Conservation (phyloP, 1,284 basidiomycete species). For the Marasmius sp. region DNA sequence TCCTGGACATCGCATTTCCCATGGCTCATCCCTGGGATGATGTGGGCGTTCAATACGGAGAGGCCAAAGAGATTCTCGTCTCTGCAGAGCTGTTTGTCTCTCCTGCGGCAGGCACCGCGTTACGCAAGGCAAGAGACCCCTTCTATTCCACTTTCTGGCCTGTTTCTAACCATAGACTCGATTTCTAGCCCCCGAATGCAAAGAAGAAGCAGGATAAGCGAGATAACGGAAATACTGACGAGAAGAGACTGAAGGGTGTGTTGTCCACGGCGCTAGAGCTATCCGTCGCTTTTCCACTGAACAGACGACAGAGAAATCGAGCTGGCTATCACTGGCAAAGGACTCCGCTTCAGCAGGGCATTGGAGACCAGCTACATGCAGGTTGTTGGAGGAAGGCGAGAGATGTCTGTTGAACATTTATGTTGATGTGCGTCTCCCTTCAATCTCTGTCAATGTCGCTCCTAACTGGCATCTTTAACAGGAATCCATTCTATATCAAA, state of each 20-base stretch:
- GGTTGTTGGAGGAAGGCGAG: constrained; percentile 63
- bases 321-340: constrained; percentile 65
- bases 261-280: constrained; percentile 1
- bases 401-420: constrained; percentile 70
- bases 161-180: neutral
- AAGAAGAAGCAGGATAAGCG: constrained; percentile 59
- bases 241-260: constrained; percentile 62
- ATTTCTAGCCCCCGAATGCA: constrained; percentile 28
- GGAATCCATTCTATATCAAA: constrained; percentile 72
- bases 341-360: constrained; percentile 50
- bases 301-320: constrained; percentile 58
- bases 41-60: constrained; percentile 19
- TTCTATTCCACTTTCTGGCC: neutral
- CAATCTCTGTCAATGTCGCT: constrained; percentile 8
- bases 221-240: constrained; percentile 42
- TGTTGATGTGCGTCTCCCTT: constrained; percentile 54
- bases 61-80: constrained; percentile 41
- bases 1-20: neutral
- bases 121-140: constrained; percentile 54
- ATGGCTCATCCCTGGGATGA: constrained; percentile 28
- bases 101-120: constrained; percentile 45
- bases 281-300: constrained; percentile 5
- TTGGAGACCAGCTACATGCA: constrained; percentile 73
- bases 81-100: constrained; percentile 67
- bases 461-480: constrained; percentile 26